These are phyloP conservation scores for Trichoderma afroharzianum DNA, from an alignment of 2,329 filamentous ascomycete species.

Conservation along the genomic window DNA sequence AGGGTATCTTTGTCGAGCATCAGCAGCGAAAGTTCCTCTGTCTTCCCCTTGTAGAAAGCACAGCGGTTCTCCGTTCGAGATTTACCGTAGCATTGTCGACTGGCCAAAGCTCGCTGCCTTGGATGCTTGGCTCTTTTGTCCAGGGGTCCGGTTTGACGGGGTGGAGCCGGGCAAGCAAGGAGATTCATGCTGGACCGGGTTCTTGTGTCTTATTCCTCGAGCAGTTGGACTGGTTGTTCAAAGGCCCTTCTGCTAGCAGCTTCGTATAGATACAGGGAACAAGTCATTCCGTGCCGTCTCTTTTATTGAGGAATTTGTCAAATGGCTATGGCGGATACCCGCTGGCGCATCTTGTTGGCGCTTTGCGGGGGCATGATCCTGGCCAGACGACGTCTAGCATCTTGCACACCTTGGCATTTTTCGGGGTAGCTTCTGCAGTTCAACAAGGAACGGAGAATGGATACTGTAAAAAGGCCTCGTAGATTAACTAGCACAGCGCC, in stretches of 20 bases:
- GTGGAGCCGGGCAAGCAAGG: neutral
- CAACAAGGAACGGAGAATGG: neutral
- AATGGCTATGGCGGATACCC: neutral
- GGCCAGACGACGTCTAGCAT: neutral
- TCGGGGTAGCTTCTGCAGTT: neutral
- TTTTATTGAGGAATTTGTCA: neutral
- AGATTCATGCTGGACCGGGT: neutral
- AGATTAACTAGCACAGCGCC: neutral
- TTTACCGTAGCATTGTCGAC: constrained; percentile 5
- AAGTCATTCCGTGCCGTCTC: neutral
- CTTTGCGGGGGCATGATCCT: neutral
- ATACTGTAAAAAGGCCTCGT: neutral
- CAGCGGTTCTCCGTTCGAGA: neutral
- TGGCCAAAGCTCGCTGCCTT: neutral
- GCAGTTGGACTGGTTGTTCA: neutral
- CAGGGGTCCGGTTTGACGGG: neutral
- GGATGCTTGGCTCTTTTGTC: neutral
- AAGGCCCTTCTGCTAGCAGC: neutral
- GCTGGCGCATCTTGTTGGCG: neutral
- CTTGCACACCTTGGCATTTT: neutral
- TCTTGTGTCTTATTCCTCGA: neutral
- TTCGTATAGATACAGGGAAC: neutral
- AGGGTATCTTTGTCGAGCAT: constrained; percentile 2
- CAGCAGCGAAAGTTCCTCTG: constrained; percentile 2
- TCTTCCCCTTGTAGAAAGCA: neutral